Percentiles rank a stretch among this genome's conserved stretches.
These are phyloP conservation scores for Daldinia sp. DNA, from an alignment of 2,329 filamentous ascomycete genomes.

Conservation along the genomic window DNA sequence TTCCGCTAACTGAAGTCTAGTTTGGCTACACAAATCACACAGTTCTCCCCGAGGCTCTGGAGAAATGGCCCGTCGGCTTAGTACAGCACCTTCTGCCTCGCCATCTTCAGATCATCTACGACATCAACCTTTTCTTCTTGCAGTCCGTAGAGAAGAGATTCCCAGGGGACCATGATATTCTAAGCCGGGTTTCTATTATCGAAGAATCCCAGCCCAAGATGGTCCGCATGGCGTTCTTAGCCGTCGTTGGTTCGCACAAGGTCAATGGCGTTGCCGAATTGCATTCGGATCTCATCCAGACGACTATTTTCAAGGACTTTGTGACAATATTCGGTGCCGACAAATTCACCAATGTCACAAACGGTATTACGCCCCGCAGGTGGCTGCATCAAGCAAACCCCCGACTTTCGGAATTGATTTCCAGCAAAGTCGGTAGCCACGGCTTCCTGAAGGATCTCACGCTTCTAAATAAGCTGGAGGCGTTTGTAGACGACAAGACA, in stretches of 20 bases:
- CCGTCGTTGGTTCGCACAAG: conserved; percentile 97
- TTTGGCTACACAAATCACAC: conserved; percentile 99
- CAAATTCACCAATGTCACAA: conserved; percentile 99
- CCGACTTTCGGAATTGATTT: conserved; percentile 87
- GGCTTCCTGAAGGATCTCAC: conserved; percentile 92
- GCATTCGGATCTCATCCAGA: conserved; percentile 97
- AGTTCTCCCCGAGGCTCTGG: conserved; percentile 92
- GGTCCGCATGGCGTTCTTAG: conserved; percentile 95
- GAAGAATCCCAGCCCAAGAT: conserved; percentile 97
- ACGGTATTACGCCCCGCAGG: conserved; percentile 93
- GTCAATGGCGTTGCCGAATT: conserved; percentile 98
- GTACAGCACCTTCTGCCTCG: conserved; percentile 92
- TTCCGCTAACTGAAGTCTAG: conserved; percentile 44
- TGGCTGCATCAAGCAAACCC: conserved; percentile 99
- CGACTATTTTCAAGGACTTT: conserved; percentile 99
- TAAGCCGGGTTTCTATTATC: conserved; percentile 91
- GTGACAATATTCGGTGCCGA: conserved; percentile 93
- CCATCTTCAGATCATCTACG: conserved; percentile 96
- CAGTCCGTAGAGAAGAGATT: conserved; percentile 90
- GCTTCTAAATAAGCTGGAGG: conserved; percentile 83
- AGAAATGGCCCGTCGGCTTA: conserved; percentile 97
- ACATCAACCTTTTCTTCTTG: conserved; percentile 95
- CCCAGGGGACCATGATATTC: conserved; percentile 86
- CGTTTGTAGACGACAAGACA: conserved; percentile 81
- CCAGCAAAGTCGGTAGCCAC: conserved; percentile 83